These are phyloP conservation scores for Aspergillus ostianus DNA, from an alignment of 495 filamentous ascomycete species.

Conservation along the genomic window DNA sequence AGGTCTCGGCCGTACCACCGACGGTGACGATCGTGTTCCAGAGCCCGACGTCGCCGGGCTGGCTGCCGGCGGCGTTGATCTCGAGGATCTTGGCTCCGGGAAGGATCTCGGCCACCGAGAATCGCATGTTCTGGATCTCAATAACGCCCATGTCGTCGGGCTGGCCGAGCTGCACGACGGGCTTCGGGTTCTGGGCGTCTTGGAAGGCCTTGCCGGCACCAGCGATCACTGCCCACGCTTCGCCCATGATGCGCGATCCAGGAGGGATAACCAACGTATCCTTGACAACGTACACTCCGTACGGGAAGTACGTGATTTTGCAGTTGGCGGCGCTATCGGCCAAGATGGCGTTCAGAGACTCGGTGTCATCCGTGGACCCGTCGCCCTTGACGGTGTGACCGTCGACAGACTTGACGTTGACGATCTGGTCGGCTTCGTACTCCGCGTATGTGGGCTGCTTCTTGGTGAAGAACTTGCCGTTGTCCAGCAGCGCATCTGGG, in stretches of 20 bases:
- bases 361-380: constrained; percentile 44
- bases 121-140: constrained; percentile 58
- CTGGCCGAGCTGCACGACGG: constrained; percentile 59
- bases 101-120: constrained; percentile 50
- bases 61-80: constrained; percentile 49
- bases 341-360: constrained; percentile 51
- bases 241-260: constrained; percentile 54
- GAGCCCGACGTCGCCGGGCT: constrained; percentile 56
- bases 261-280: constrained; percentile 56
- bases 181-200: constrained; percentile 46
- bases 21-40: constrained; percentile 55
- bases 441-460: constrained; percentile 53
- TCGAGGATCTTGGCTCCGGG: constrained; percentile 50
- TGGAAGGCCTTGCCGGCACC: constrained; percentile 51
- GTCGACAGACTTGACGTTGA: constrained; percentile 50
- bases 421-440: constrained; percentile 34
- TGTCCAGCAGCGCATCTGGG: constrained; percentile 20
- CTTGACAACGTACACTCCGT: constrained; percentile 59
- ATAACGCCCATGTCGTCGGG: constrained; percentile 54
- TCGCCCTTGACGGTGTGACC: constrained; percentile 38
- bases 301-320: constrained; percentile 60
- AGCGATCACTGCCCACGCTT: constrained; percentile 51
- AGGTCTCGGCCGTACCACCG: constrained; percentile 50
- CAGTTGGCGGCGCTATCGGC: constrained; percentile 43
- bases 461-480: constrained; percentile 31